Evolutionary conservation across 257 asterid species (phyloP).

Genomic region (Leonotis leonurus): DNA sequence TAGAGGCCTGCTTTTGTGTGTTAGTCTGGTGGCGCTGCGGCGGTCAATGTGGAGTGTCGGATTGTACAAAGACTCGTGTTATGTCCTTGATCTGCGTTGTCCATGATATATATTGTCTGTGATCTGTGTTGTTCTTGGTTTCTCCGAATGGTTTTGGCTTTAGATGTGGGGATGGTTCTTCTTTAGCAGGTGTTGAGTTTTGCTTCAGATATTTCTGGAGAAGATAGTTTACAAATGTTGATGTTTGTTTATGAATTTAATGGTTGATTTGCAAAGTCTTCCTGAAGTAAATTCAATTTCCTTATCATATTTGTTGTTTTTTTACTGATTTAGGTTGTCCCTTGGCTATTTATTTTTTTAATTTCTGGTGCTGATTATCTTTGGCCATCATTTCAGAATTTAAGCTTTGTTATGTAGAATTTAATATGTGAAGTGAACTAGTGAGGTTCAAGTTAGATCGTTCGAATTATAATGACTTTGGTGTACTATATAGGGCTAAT

Average conservation of each 20-base stretch:
- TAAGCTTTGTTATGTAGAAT: not conserved
- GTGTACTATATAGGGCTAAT: not conserved
- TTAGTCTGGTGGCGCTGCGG: too few species aligned
- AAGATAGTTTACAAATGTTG: not conserved
- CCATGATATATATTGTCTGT: not conserved
- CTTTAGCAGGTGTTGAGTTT: not conserved
- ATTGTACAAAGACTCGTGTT: not conserved
- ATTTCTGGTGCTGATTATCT: not conserved
- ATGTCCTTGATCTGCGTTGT: slow-evolving; percentile 6
- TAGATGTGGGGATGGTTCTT: not conserved
- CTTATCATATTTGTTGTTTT: not conserved
- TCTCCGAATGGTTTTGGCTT: not conserved
- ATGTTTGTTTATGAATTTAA: slow-evolving; percentile 7
- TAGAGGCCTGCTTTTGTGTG: not conserved
- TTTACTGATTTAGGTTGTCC: not conserved
- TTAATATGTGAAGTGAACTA: too few species aligned
- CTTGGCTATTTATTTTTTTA: too few species aligned
- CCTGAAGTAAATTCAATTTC: slow-evolving; percentile 1
- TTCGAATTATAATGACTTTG: not conserved
- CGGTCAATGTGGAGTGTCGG: not conserved
- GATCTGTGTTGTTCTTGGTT: not conserved
- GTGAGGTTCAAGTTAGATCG: not conserved
- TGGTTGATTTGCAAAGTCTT: slow-evolving; percentile 10
- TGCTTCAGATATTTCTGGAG: not conserved
- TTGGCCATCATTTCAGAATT: not conserved